Conservation (phyloP, 228 moss, liverwort and hornwort genomes). For the Sphagnum fallax region DNA sequence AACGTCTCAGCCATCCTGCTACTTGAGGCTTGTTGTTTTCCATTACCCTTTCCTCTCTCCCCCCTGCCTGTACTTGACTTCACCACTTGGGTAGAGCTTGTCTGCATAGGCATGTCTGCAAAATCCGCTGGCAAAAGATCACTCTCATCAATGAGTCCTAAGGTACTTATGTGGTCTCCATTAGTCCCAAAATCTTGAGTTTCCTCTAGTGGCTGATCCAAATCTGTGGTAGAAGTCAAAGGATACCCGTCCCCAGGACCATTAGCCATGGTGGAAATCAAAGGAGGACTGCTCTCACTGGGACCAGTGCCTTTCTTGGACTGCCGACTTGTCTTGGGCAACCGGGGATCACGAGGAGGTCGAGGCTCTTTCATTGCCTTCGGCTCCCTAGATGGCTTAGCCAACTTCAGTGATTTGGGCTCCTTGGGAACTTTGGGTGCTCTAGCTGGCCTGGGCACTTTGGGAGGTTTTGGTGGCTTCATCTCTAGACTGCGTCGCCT, state of each 20-base stretch:
- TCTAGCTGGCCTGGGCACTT: slow-evolving; percentile 54
- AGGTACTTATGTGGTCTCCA: slow-evolving; percentile 27
- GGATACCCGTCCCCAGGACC: slow-evolving; percentile 18
- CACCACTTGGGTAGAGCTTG: slow-evolving; percentile 4
- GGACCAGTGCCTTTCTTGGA: slow-evolving; percentile 24
- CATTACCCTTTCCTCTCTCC: slow-evolving; percentile 11
- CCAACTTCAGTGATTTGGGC: slow-evolving; percentile 15
- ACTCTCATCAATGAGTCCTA: slow-evolving; percentile 21
- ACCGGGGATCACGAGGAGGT: slow-evolving; percentile 51
- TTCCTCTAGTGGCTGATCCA: slow-evolving; percentile 21
- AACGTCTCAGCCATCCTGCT: slow-evolving; percentile 16
- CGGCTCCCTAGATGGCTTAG: slow-evolving; percentile 44
- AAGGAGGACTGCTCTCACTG: slow-evolving; percentile 28
- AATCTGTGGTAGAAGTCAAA: slow-evolving; percentile 23
- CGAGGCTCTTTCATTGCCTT: slow-evolving; percentile 33
- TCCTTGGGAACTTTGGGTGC: slow-evolving; percentile 57
- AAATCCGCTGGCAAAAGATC: slow-evolving; percentile 10
- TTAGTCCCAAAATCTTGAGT: slow-evolving; percentile 22
- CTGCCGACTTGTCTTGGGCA: slow-evolving; percentile 35
- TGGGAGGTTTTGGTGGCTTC: slow-evolving; percentile 44
- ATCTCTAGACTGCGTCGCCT: slow-evolving; percentile 59
- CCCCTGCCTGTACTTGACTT: slow-evolving; percentile 8
- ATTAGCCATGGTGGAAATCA: slow-evolving; percentile 26
- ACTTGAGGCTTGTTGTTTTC: slow-evolving; percentile 9
- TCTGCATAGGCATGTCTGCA: slow-evolving; percentile 4